Percentiles rank a stretch among this genome's conserved stretches.
Conservation (phyloP, 371 early-diverging fungal species). For the Chytridium lagenaria region DNA sequence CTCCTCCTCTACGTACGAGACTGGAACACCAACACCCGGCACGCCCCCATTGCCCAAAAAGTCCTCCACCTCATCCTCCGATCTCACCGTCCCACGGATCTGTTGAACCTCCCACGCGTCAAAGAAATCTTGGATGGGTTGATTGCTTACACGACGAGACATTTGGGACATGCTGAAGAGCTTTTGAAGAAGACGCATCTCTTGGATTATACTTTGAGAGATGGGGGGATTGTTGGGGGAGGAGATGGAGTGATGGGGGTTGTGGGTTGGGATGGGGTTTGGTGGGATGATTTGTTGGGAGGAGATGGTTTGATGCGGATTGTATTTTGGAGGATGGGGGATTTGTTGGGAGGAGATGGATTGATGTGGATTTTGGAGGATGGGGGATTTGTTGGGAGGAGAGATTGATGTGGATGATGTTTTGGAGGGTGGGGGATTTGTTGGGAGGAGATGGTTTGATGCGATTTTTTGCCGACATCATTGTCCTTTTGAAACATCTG, state of each 20-base stretch:
- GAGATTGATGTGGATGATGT: too few relatives aligned
- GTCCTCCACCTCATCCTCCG: constrained; percentile 71
- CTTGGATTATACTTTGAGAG: constrained; percentile 63
- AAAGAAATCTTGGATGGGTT: constrained; percentile 84
- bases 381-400: constrained; percentile 44
- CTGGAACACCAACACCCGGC: constrained; percentile 94
- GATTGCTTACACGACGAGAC: constrained; percentile 91
- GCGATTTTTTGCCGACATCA: too few relatives aligned
- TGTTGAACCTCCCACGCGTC: constrained; percentile 74
- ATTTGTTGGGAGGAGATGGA: too few relatives aligned
- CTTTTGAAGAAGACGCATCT: constrained; percentile 86
- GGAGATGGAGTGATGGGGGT: too few relatives aligned
- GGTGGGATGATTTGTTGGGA: too few relatives aligned
- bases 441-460: too few relatives aligned
- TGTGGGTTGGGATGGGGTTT: too few relatives aligned
- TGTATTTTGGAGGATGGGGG: too few relatives aligned
- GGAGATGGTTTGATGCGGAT: too few relatives aligned
- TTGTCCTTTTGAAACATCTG: too few relatives aligned
- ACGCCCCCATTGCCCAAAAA: constrained; percentile 80
- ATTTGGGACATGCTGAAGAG: constrained; percentile 81
- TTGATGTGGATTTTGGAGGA: constrained; percentile 33
- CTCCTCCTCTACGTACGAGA: constrained; percentile 84
- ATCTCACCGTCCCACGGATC: constrained; percentile 61
- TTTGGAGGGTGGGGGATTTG: too few relatives aligned
- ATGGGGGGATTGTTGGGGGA: constrained; percentile 47